These are phyloP conservation scores for Aphanocladium album DNA, from an alignment of 2,329 filamentous ascomycete species.

Conservation along the genomic window DNA sequence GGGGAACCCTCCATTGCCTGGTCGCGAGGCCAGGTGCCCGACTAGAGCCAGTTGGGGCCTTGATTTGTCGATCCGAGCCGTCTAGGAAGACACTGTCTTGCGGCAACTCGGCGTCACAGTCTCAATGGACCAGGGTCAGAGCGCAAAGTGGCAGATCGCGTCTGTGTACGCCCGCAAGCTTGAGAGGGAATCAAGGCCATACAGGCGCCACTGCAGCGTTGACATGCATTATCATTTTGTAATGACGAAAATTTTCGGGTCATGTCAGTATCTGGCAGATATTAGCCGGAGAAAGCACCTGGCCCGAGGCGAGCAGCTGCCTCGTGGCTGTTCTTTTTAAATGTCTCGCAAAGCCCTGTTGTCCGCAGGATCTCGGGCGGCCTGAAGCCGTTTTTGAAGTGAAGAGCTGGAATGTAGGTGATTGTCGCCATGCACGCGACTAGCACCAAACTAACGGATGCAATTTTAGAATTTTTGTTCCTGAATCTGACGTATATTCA, in stretches of 20 bases:
- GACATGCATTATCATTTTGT: not conserved
- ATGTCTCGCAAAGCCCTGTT: not conserved
- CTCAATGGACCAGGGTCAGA: not conserved
- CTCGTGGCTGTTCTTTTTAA: not conserved
- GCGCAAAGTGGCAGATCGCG: constrained; percentile 1
- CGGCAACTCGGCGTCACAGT: not conserved
- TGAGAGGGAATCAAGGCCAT: not conserved
- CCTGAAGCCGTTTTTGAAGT: not conserved
- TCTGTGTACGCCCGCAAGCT: not conserved
- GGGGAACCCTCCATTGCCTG: not conserved
- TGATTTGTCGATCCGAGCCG: not conserved
- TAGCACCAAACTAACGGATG: not conserved
- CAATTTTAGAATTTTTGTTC: not conserved
- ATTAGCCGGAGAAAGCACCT: not conserved
- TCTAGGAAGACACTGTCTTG: not conserved
- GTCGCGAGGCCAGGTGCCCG: not conserved
- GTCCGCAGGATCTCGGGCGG: not conserved
- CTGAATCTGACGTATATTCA: not conserved
- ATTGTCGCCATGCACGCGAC: not conserved
- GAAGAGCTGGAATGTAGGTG: not conserved
- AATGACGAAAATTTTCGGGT: not conserved
- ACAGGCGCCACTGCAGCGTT: not conserved
- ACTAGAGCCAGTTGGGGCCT: not conserved
- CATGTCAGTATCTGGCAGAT: not conserved
- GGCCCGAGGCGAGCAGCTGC: not conserved